These are phyloP conservation scores for Mrakia blollopis DNA, from an alignment of 768 basidiomycete genomes.

Conservation along the genomic window DNA sequence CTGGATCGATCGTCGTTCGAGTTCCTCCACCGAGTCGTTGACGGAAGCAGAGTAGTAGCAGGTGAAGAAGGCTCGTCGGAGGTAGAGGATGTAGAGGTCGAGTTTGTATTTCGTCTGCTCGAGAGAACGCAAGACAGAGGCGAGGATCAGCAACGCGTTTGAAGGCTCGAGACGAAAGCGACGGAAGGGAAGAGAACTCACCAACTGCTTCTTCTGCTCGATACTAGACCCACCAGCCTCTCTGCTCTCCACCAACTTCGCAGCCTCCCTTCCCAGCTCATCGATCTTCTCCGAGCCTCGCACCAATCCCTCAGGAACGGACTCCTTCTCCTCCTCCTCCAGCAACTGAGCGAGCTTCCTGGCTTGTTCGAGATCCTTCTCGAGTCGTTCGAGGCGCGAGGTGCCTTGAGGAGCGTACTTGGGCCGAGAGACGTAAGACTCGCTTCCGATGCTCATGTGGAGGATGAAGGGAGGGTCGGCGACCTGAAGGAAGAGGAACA, in stretches of 20 bases:
- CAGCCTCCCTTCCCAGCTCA: constrained; percentile 46
- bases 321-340: constrained; percentile 56
- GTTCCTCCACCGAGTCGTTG: constrained; percentile 88
- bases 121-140: neutral
- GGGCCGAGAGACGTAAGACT: constrained; percentile 61
- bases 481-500: neutral
- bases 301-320: constrained; percentile 17
- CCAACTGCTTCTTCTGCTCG: constrained; percentile 55
- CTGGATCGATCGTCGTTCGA: constrained; percentile 88
- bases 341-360: constrained; percentile 66
- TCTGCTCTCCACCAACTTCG: neutral
- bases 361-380: constrained; percentile 72
- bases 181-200: constrained; percentile 33
- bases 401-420: constrained; percentile 78
- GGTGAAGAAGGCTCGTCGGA: constrained; percentile 85
- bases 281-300: constrained; percentile 62
- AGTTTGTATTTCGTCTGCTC: constrained; percentile 45
- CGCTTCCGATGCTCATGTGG: constrained; percentile 51
- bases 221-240: constrained; percentile 39
- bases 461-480: constrained; percentile 4
- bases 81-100: constrained; percentile 88
- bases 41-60: constrained; percentile 97
- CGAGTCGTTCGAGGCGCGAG: constrained; percentile 70
- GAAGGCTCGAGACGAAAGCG: neutral
- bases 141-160: neutral